Base-by-base conservation (phyloP, 1,284 basidiomycete species). In the Tetrapyrgos nigripes region DNA sequence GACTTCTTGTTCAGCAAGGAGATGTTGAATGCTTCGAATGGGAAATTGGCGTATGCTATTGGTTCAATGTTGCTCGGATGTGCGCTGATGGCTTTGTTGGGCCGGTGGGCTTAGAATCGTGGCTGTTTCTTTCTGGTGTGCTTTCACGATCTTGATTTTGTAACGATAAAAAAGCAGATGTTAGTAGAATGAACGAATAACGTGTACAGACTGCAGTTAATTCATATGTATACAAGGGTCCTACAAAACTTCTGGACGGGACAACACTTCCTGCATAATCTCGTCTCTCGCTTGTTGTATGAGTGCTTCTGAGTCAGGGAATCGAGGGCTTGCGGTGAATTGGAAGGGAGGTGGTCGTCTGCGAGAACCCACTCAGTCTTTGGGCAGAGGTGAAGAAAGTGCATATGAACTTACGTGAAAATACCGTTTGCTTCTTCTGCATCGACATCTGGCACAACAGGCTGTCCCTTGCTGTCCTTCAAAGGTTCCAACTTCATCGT, bases 1-100 rank as follows among this genome's bases (percentile, higher is more conserved):
- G 95, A 97, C 69, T 96, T 98, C 76, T 72, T 97, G 53, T 94
- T 97, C 76, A 94, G 87, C 78, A 85, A 87, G 58, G 83, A 91
- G 55, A 94, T 96, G 89, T 86, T 89, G 72, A 80, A 83, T 53
- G 85, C 83, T 21, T 86, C 86, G 21, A 85, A 84, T 56, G 67
- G 71, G 27, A 87, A 86, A 71, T 73, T 96, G 29, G 75, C 79
- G 2, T 96, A 91, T 65, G 87, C 92, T 14, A 68, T 94, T 60
- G 72, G 76, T 24, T 91, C 86, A 69, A 94, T 96, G 89, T 66
- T 88, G 23, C 65, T 88, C 17, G 94, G 94, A 19, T 88, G 88
- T 43, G 93, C 81, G 1, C 58, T 96, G 23, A 97, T 96, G 94
- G 85, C 93, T 1, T 80, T 96, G 17, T 82, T 97, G 8, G 94